phyloP scores from a whole-genome alignment of 106 monocot species.

The Chionographis japonica region DNA sequence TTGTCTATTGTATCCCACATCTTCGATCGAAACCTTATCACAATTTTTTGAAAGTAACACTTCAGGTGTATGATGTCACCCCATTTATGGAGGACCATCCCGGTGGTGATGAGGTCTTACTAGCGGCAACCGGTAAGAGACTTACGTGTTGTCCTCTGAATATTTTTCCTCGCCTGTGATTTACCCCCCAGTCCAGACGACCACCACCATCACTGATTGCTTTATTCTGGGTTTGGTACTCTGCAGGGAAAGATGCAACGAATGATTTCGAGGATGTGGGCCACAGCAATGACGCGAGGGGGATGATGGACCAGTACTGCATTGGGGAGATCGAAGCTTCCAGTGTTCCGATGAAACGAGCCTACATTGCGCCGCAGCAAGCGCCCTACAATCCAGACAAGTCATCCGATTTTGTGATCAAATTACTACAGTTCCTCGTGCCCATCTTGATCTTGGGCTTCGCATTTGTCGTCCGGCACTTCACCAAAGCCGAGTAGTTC shows the following conservation, averaged over 20 bases:
- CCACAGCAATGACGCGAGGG: constrained; percentile 42
- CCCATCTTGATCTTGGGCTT: constrained; percentile 66
- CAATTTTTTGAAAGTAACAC: background rate
- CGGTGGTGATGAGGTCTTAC: constrained; percentile 55
- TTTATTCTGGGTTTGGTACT: background rate
- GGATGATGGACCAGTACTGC: constrained; percentile 46
- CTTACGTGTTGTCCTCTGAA: background rate
- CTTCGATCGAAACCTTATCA: no score
- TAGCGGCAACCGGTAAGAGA: constrained; percentile 33
- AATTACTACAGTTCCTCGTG: constrained; percentile 62
- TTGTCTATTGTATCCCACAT: no score
- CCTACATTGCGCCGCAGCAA: constrained; percentile 29
- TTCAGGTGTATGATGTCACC: constrained; percentile 45
- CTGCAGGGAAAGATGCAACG: constrained; percentile 57
- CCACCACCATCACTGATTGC: background rate
- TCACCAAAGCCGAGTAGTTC: constrained; percentile 46
- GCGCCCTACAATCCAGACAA: constrained; percentile 28
- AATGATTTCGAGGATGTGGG: constrained; percentile 63
- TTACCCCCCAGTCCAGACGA: background rate
- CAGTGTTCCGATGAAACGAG: constrained; percentile 22
- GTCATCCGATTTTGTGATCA: constrained; percentile 36
- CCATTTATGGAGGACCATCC: constrained; percentile 52
- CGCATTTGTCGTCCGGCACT: constrained; percentile 50
- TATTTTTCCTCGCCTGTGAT: background rate
- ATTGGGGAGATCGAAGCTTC: constrained; percentile 41